Evolutionary conservation across 129 eudicot species (phyloP), one percentile per base, ranked within the genome.

Genomic region (Chrysanthemum seticuspe): DNA sequence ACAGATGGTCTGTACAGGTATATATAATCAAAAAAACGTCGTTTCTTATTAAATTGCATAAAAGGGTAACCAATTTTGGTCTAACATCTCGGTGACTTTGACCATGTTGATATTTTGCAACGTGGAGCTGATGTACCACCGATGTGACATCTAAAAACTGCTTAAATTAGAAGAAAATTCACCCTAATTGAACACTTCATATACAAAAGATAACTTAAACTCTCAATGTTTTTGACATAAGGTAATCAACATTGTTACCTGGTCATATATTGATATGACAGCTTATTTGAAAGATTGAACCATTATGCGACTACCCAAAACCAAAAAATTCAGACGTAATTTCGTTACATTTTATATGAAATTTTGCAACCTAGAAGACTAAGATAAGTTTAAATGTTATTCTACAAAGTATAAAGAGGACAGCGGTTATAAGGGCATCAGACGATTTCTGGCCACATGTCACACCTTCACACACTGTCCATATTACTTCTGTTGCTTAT

Each of bases 401-500:
- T 82, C 55, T 47, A 72, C 83, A 44, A 61, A 92, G 98, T 67
- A 77, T 86, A 12, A 92, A 89, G 79, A 62, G 80, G 69, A 60
- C 92, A 9, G 95, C 95, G 5, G 95, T 92, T 51, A 87, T 92
- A 53, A 84, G 96, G 74, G 98, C 98, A 71, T 92, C 98, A 3
- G 96, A 92, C 72, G 98, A 92, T 79, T 92, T 89, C 74, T 92
- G 90, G 91, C 98, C 98, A 6, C 76, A 83, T 47, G 92, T 89
- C 81, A 92, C 92, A 8, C 92, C 98, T 70, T 92, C 98, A 56
- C 98, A 92, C 90, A 92, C 98, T 12, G 91, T 89, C 65, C 98
- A 92, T 74, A 89, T 92, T 62, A 96, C 95, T 60, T 92, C 95
- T 0, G 98, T 92, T 71, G 96, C 98, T 56, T 92, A 87, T 73